Percentiles rank a stretch among this genome's conserved stretches.
Conservation (phyloP, 2,329 filamentous ascomycete species). For the Fusarium foetens region DNA sequence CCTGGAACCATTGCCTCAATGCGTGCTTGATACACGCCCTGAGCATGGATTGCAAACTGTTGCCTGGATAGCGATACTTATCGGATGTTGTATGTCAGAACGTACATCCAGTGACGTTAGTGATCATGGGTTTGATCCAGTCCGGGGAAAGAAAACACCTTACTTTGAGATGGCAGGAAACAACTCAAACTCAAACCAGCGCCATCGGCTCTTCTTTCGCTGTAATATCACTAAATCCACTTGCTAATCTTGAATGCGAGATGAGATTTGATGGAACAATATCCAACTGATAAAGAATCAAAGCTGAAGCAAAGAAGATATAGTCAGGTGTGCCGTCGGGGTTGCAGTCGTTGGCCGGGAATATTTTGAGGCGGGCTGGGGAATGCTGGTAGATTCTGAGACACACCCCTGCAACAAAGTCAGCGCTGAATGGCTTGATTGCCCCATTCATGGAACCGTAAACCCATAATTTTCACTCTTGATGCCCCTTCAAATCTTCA, state of each 20-base stretch:
- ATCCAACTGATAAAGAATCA: constrained; percentile 19
- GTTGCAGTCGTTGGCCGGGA: constrained; percentile 37
- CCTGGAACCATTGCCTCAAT: not conserved
- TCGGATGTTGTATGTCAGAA: constrained; percentile 8
- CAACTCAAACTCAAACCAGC: constrained; percentile 29
- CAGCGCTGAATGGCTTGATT: constrained; percentile 22
- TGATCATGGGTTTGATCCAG: constrained; percentile 1
- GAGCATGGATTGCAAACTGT: not conserved
- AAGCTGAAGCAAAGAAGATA: constrained; percentile 27
- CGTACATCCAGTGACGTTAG: constrained; percentile 1
- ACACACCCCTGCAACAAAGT: constrained; percentile 34
- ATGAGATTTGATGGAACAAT: constrained; percentile 39
- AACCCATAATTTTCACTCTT: constrained; percentile 24
- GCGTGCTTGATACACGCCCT: not conserved
- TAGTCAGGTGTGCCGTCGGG: constrained; percentile 38
- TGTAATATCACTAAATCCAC: constrained; percentile 43
- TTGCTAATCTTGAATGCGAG: constrained; percentile 42
- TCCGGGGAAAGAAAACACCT: constrained; percentile 34
- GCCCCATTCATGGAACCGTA: constrained; percentile 21
- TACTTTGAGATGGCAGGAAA: constrained; percentile 8
- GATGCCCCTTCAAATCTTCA: constrained; percentile 40
- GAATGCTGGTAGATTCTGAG: constrained; percentile 46
- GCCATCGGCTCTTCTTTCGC: constrained; percentile 42
- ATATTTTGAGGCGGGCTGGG: constrained; percentile 38
- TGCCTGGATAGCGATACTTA: not conserved